Percentiles rank a stretch among this genome's conserved stretches.
Evolutionary conservation across 1,139 yeast species (phyloP).

Genomic region (Arxiozyma heterogenica): DNA sequence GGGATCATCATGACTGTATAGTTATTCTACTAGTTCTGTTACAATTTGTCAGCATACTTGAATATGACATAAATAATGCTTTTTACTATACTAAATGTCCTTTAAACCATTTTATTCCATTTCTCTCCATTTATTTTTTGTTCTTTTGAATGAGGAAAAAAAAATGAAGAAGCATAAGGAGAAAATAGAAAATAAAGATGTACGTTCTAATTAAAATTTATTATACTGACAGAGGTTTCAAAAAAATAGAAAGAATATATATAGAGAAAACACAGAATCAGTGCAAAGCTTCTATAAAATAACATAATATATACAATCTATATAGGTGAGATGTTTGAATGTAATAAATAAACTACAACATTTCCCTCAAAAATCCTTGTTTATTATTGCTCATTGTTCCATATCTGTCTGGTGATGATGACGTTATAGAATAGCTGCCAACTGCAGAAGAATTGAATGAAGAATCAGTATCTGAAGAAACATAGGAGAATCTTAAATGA

Average conservation of each 20-base stretch:
- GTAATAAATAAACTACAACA: constrained; percentile 4
- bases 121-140: neutral
- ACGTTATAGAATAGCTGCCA: constrained; percentile 6
- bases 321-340: neutral
- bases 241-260: neutral
- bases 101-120: too few species aligned
- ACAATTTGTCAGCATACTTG: neutral
- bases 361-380: constrained; percentile 14
- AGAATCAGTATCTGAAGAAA: constrained; percentile 8
- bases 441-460: constrained; percentile 7
- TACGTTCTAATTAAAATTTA: neutral
- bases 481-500: constrained; percentile 9
- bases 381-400: constrained; percentile 3
- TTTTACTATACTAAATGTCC: too few species aligned
- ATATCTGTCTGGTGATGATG: constrained; percentile 7
- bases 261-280: neutral
- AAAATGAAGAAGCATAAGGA: too few species aligned
- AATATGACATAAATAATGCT: too few species aligned
- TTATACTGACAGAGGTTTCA: too few species aligned
- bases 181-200: too few species aligned
- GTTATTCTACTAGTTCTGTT: neutral
- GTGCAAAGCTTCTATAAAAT: neutral
- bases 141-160: neutral
- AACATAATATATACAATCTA: too few species aligned
- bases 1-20: neutral